Percentiles rank a stretch among this genome's conserved stretches.
Conservation (phyloP, 768 basidiomycete genomes). For the Tulasnella sp. region DNA sequence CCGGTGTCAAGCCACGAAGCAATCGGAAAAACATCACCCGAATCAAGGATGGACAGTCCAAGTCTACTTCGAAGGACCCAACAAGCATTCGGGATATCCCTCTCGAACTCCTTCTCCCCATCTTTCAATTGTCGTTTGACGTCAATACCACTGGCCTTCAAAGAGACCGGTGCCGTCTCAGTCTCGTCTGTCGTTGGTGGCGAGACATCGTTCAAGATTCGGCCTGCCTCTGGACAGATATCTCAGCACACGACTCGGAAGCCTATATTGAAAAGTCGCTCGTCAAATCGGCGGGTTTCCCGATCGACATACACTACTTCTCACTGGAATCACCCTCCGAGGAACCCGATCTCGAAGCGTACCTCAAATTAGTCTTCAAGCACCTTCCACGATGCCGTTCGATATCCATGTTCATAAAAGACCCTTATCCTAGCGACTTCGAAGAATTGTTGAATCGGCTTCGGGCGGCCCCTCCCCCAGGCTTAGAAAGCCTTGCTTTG, state of each 20-base stretch:
- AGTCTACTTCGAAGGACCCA: too few relatives aligned
- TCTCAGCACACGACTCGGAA: neutral
- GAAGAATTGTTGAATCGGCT: too few relatives aligned
- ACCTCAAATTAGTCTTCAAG: too few relatives aligned
- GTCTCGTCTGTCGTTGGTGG: neutral
- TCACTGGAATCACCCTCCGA: too few relatives aligned
- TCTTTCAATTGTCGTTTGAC: neutral
- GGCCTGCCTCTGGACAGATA: neutral
- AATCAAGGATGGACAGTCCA: too few relatives aligned
- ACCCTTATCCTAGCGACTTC: too few relatives aligned
- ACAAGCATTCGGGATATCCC: neutral
- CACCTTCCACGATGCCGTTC: too few relatives aligned
- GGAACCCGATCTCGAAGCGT: too few relatives aligned
- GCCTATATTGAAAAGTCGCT: neutral
- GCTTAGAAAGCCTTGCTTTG: neutral
- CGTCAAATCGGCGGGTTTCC: neutral
- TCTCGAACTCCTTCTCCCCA: neutral
- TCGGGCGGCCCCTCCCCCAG: too few relatives aligned
- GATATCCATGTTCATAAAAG: too few relatives aligned
- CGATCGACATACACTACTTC: neutral
- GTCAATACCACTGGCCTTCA: neutral
- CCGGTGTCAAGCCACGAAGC: too few relatives aligned
- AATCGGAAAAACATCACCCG: too few relatives aligned
- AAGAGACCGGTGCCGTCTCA: neutral
- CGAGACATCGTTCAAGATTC: neutral